Base-by-base conservation (phyloP, 257 asterid genomes). In the Gardenia jasminoides region DNA sequence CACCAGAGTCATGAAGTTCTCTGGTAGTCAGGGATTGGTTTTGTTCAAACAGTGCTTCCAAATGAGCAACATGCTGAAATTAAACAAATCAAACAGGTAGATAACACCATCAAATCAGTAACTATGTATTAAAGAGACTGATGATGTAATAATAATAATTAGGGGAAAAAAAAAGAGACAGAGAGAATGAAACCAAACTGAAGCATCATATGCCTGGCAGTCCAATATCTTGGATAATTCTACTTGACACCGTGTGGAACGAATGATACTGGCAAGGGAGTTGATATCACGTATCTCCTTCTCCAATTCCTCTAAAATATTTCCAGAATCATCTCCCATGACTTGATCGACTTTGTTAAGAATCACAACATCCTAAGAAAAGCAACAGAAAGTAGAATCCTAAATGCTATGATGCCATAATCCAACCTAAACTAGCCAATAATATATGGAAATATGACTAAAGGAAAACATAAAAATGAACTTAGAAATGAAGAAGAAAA, bases 311-410 rank as follows among this genome's bases (percentile, higher is more conserved):
- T 88, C 90, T 50, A 93, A n/a, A 65, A 28, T 70, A 62, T 50
- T 86, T 64, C 84, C 90, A 52, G 93, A 81, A 67, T 85, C 91
- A 41, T 83, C 89, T 56, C 88, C 82, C 73, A 92, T 81, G 77
- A 92, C 91, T 78, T 90, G 89, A 91, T 95, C 99, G 82, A 95
- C 87, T 85, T 95, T 95, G 86, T 95, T 95, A 83, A 95, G 97
- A 85, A 95, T 92, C 83, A 95, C 97, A 64, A 95, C 91, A 92
- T 95, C 99, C 99, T 95, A 79, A 39, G 67, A 74, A 78, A 80
- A 76, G 67, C 52, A 72, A 44, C 64, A 67, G 46, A 6, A 71
- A 80, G 31, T 54, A 81, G 28, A 75, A 70, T 48, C 26, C 24
- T 75, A 83, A 78, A 56, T 62, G 72, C 76, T 74, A 77, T 3